A percentile compares a stretch with the other conserved stretches of the same genome.
phyloP scores from a whole-genome alignment of 331 rosid species.

The Quercus phellos region DNA sequence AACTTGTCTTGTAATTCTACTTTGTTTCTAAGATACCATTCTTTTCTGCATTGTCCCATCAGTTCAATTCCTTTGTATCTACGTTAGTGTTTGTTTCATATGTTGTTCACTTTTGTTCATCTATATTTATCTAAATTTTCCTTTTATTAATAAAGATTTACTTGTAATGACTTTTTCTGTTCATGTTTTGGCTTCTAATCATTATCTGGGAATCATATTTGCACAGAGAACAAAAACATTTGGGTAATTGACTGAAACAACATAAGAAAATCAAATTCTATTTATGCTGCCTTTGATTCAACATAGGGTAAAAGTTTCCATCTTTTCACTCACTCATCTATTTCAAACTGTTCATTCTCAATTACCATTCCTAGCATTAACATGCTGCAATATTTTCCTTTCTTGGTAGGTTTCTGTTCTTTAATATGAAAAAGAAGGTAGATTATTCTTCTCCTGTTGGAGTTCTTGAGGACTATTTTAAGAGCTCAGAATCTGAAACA shows the following conservation, averaged over 20 bases:
- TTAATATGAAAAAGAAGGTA: constrained; percentile 58
- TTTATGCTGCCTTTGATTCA: not conserved
- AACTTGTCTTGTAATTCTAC: not conserved
- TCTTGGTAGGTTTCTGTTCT: constrained; percentile 7
- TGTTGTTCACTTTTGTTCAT: not conserved
- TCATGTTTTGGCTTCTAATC: constrained; percentile 5
- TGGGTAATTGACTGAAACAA: not conserved
- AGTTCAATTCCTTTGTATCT: constrained; percentile 4
- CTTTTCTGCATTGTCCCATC: not conserved
- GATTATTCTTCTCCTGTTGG: constrained; percentile 61
- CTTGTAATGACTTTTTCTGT: constrained; percentile 9
- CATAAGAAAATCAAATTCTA: not conserved
- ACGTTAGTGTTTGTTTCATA: not conserved
- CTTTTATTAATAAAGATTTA: not conserved
- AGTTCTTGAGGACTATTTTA: constrained; percentile 81
- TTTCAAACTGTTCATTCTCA: not conserved
- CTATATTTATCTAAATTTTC: constrained; percentile 6
- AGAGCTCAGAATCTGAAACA: constrained; percentile 75
- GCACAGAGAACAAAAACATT: not conserved
- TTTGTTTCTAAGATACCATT: constrained; percentile 5
- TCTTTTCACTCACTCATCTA: not conserved
- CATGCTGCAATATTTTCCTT: not conserved
- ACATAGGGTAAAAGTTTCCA: not conserved
- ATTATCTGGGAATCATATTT: constrained; percentile 1
- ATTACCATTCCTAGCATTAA: not conserved